Base-by-base conservation (phyloP, 805 yeast species). In the Maudiozyma serrabonitensis region DNA sequence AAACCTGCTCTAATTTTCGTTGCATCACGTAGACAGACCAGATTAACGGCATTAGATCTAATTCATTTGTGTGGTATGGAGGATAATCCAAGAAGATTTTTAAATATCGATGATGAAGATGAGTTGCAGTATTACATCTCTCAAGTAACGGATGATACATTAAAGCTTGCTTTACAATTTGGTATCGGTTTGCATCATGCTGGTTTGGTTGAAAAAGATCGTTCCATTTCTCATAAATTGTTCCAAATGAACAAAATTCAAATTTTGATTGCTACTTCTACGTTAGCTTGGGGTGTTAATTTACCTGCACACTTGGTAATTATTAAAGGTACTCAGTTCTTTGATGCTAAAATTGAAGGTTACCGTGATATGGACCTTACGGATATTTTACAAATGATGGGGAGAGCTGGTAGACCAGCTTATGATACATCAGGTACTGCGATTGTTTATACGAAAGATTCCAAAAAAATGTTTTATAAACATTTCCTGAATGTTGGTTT, bases 211-310 rank as follows among this genome's bases (percentile, higher is more conserved):
- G 76, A 98, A 55, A 71, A 87, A 2, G 99, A 93, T 62, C 78
- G 99, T 58, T 86, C 88, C 55, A 68, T 89, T 50, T 84, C 95
- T 0, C 99, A 93, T 61, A 82, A 82, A 59, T 76, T 91, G 78
- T 93, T 93, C 64, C 75, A 82, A 37, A 68, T 73, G 28, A 96
- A 96, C 41, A 84, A 87, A 2, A 84, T 95, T 56, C 87, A 85
- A 55, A 96, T 93, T 2, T 71, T 93, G 18, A 85, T 95, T 59
- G 91, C 96, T 68, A 93, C 99, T 0, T 95, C 99, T 1, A 93
- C 99, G 0, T 77, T 93, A 51, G 99, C 99, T 0, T 93, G 99
- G 99, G 99, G 99, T 77, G 98, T 93, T 26, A 93, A 93, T 62
- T 73, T 95, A 52, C 99, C 99, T 2, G 99, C 99, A 3, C 97